phyloP scores from a whole-genome alignment of 2,329 filamentous ascomycete species.

The Colletotrichum destructivum region DNA sequence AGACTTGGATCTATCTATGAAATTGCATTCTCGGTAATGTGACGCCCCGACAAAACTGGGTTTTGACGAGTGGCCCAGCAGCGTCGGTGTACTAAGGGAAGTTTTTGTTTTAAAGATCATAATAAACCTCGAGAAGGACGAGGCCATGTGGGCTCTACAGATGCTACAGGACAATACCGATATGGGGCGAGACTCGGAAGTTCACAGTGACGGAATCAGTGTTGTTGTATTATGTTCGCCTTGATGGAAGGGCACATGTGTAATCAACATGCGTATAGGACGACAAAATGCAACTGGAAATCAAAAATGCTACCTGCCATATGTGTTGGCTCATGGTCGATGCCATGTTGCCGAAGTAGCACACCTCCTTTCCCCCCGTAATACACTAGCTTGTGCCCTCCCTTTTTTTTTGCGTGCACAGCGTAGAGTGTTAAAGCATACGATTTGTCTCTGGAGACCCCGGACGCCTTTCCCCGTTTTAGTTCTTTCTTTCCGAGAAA shows the following conservation, averaged over 20 bases:
- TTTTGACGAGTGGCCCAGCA: background rate
- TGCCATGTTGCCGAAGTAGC: background rate
- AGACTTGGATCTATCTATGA: conserved; percentile 13
- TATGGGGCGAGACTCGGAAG: no score
- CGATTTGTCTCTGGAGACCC: conserved; percentile 1
- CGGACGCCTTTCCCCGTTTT: conserved; percentile 3
- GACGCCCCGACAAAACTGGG: background rate
- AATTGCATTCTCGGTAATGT: background rate
- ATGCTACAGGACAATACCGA: background rate
- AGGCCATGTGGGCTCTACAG: background rate
- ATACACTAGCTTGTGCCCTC: background rate
- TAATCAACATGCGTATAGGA: background rate
- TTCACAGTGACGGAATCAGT: no score
- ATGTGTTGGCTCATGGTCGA: background rate
- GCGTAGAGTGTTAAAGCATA: background rate
- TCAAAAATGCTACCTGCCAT: background rate
- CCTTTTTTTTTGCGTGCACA: background rate
- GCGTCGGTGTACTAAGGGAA: background rate
- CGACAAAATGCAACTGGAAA: background rate
- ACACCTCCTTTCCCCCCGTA: background rate
- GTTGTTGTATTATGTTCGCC: background rate
- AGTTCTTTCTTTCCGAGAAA: no score
- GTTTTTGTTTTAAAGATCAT: no score
- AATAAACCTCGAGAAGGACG: background rate
- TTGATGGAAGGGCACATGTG: background rate